Percentiles rank a stretch among this genome's conserved stretches.
These are phyloP conservation scores for Clathrus columnatus DNA, from an alignment of 768 basidiomycete genomes.

Conservation along the genomic window DNA sequence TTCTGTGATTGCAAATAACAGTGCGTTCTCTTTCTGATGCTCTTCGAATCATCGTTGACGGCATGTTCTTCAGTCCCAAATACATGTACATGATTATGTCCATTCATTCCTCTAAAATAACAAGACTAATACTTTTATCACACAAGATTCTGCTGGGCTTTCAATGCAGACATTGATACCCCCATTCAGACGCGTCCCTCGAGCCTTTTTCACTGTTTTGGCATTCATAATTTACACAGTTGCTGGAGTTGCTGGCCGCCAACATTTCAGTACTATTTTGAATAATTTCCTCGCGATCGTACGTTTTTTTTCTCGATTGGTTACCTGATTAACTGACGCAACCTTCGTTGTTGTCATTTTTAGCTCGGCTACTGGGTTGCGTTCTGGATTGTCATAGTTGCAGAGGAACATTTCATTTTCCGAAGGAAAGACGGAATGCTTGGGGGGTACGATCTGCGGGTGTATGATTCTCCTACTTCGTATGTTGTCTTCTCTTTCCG, in stretches of 20 bases:
- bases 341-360: constrained; percentile 36
- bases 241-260: constrained; percentile 33
- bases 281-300: constrained; percentile 5
- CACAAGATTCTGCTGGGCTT: constrained; percentile 39
- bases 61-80: neutral
- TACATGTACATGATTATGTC: neutral
- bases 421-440: constrained; percentile 30
- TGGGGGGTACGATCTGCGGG: constrained; percentile 44
- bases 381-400: constrained; percentile 37
- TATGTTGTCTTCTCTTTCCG: constrained; percentile 16
- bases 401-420: constrained; percentile 41
- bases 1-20: constrained; percentile 25
- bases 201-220: constrained; percentile 38
- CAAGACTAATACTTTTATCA: no score
- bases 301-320: neutral
- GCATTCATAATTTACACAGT: constrained; percentile 31
- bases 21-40: constrained; percentile 18
- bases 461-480: constrained; percentile 35
- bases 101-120: constrained; percentile 19
- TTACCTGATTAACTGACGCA: constrained; percentile 15
- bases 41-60: constrained; percentile 17
- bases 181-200: constrained; percentile 34
- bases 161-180: constrained; percentile 38
- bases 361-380: constrained; percentile 36
- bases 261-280: constrained; percentile 28